Conservation (phyloP, 495 filamentous ascomycete species). For the Penicillium daleae region DNA sequence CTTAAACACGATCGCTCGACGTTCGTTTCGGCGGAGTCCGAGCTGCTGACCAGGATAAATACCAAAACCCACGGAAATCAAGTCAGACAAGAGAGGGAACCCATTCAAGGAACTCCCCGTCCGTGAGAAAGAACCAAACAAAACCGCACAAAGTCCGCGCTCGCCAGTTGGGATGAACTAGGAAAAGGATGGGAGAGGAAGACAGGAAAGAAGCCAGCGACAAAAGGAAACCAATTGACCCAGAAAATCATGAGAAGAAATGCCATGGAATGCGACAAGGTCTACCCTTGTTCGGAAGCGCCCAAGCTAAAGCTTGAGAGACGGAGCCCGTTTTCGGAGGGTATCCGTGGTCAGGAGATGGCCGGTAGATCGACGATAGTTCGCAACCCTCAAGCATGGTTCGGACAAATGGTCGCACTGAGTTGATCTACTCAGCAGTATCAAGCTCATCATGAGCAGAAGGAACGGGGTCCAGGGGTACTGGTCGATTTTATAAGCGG, state of each 20-base stretch:
- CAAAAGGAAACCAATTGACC: background rate
- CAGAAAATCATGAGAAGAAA: constrained; percentile 6
- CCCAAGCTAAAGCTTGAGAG: background rate
- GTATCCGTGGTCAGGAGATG: background rate
- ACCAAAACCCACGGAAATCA: constrained; percentile 27
- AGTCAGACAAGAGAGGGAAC: constrained; percentile 13
- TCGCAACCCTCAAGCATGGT: background rate
- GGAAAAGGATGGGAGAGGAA: background rate
- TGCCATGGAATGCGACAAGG: background rate
- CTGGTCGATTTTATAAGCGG: constrained; percentile 20
- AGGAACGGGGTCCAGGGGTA: constrained; percentile 71
- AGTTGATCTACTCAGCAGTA: constrained; percentile 79
- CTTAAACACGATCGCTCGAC: constrained; percentile 43
- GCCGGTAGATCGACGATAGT: background rate
- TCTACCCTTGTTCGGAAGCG: background rate
- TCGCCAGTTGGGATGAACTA: constrained; percentile 1
- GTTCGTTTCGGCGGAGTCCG: constrained; percentile 46
- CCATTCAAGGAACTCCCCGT: constrained; percentile 8
- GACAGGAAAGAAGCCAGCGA: constrained; percentile 1
- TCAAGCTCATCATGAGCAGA: constrained; percentile 95
- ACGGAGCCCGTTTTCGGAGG: background rate
- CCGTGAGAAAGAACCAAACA: background rate
- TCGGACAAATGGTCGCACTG: constrained; percentile 16
- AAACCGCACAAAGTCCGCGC: constrained; percentile 4
- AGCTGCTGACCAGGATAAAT: constrained; percentile 50